These are phyloP conservation scores for Diaporthe destruens DNA, from an alignment of 2,329 filamentous ascomycete genomes.

Conservation along the genomic window DNA sequence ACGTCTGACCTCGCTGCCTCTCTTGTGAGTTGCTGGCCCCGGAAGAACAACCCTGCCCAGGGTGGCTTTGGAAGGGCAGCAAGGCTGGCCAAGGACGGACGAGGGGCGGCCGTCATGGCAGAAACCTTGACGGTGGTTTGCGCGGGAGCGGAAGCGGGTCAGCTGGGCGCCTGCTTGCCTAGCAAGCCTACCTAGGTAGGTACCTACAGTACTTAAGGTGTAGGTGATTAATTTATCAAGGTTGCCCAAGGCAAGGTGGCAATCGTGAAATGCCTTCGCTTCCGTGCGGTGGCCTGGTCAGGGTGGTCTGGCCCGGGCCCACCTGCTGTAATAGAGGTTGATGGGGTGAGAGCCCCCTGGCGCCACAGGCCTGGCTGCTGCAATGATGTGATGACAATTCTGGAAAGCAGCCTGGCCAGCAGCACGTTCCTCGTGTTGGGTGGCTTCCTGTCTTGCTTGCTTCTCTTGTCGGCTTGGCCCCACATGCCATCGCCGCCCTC, in stretches of 20 bases:
- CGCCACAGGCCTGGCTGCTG: not conserved
- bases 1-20: constrained; percentile 22
- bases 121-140: constrained; percentile 8
- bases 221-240: not conserved
- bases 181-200: no score
- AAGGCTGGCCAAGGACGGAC: constrained; percentile 25
- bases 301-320: constrained; percentile 18
- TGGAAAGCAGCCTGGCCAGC: constrained; percentile 14
- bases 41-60: not conserved
- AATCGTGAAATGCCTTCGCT: no score
- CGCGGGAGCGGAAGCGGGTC: constrained; percentile 27
- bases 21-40: not conserved
- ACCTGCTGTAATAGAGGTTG: not conserved
- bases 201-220: no score
- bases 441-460: not conserved
- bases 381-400: constrained; percentile 15
- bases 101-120: constrained; percentile 13
- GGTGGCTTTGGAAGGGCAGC: constrained; percentile 1
- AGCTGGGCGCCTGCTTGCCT: not conserved
- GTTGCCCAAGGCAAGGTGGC: not conserved
- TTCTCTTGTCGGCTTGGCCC: constrained; percentile 20
- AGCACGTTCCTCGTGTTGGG: constrained; percentile 19
- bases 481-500: constrained; percentile 9
- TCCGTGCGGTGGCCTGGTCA: not conserved
- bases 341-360: not conserved